Conservation (phyloP, 345 rosid genomes). For the Euclidium syriacum region DNA sequence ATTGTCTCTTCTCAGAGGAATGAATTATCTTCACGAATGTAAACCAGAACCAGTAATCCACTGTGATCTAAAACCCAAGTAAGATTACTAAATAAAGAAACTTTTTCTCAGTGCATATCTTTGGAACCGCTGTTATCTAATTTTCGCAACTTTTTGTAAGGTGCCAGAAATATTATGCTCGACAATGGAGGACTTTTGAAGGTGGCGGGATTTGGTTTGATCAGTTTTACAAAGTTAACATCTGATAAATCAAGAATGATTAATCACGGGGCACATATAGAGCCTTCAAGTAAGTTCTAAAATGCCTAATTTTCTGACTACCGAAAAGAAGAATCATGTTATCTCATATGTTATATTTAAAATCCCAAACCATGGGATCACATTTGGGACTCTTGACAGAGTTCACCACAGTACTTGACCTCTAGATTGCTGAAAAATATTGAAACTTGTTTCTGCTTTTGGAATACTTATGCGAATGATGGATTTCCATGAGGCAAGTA, state of each 20-base stretch:
- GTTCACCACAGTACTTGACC: not conserved
- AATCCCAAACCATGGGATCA: not conserved
- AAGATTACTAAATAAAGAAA: slow-evolving; percentile 61
- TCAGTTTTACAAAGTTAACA: slow-evolving; percentile 51
- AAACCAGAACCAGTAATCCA: slow-evolving; percentile 92
- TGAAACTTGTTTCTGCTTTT: not conserved
- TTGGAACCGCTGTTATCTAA: slow-evolving; percentile 47
- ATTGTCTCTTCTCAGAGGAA: slow-evolving; percentile 59
- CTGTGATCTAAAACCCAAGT: slow-evolving; percentile 91
- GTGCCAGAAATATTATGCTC: slow-evolving; percentile 99
- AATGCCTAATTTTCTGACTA: slow-evolving; percentile 5
- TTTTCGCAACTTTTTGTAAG: slow-evolving; percentile 81
- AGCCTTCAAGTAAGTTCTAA: slow-evolving; percentile 57
- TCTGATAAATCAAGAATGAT: slow-evolving; percentile 59
- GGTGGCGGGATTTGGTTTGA: slow-evolving; percentile 82
- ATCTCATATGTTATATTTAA: not conserved
- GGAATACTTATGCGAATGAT: not conserved
- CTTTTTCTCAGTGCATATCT: slow-evolving; percentile 13
- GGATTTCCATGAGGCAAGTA: not conserved
- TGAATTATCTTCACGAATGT: slow-evolving; percentile 81
- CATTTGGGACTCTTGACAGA: slow-evolving; percentile 5
- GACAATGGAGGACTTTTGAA: slow-evolving; percentile 82
- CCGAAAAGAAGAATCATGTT: not conserved
- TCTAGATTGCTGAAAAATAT: slow-evolving; percentile 3
- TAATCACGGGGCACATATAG: slow-evolving; percentile 39